phyloP scores from a whole-genome alignment of 441 rosid species.

The Euphorbia corollata region DNA sequence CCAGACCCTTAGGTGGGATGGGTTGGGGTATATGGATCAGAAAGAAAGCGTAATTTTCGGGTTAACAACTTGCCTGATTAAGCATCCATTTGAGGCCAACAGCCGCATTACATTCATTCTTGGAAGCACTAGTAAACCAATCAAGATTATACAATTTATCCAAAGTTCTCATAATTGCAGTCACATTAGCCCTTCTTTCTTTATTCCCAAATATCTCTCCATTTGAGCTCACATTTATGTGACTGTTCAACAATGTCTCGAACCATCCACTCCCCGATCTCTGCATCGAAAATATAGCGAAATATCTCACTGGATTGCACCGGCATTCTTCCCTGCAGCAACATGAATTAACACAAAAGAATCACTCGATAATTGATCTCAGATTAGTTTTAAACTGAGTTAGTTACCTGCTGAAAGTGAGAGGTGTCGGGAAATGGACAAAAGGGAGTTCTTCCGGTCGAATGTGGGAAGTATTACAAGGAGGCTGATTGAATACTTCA shows the following conservation, averaged over 20 bases:
- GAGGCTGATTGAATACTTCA: constrained; percentile 17
- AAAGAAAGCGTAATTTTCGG: too few species aligned
- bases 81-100: constrained; percentile 68
- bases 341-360: too few species aligned
- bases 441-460: constrained; percentile 24
- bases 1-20: too few species aligned
- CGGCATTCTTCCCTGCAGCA: constrained; percentile 37
- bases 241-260: constrained; percentile 50
- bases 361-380: too few species aligned
- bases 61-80: constrained; percentile 36
- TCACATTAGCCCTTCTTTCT: constrained; percentile 35
- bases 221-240: constrained; percentile 48
- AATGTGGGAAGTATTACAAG: constrained; percentile 15
- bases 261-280: constrained; percentile 70
- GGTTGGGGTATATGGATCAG: too few species aligned
- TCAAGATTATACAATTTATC: constrained; percentile 45
- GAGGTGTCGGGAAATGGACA: constrained; percentile 40
- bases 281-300: constrained; percentile 53
- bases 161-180: constrained; percentile 34
- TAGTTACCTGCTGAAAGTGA: constrained; percentile 39
- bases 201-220: constrained; percentile 44
- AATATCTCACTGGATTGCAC: constrained; percentile 41
- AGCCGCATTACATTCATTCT: constrained; percentile 54
- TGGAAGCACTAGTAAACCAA: constrained; percentile 51
- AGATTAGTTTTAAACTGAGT: too few species aligned